A percentile compares a stretch with the other conserved stretches of the same genome.
Evolutionary conservation across 495 filamentous ascomycete genomes (phyloP).

Genomic region (Neurospora hispaniola): DNA sequence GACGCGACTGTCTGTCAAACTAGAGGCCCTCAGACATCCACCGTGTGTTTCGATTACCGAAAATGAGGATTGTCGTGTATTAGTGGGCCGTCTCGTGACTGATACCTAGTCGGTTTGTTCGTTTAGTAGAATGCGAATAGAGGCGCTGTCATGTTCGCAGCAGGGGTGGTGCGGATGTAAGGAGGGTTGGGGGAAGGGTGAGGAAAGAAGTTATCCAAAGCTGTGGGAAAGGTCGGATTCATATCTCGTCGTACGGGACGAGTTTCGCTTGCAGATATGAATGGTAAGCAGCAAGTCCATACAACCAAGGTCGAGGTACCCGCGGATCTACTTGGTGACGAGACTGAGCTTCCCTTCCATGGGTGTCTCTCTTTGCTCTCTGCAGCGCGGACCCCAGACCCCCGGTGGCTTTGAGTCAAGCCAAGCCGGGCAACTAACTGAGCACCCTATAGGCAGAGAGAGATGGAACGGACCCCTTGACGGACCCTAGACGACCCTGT

Average conservation of each 20-base stretch:
- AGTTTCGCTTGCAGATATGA: conserved; percentile 9
- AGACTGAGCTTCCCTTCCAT: not conserved
- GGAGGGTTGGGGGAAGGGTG: conserved; percentile 5
- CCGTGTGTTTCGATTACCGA: not conserved
- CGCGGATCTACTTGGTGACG: not conserved
- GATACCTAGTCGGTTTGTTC: not conserved
- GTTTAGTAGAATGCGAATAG: not conserved
- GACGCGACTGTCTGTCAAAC: not conserved
- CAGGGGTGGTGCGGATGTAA: not conserved
- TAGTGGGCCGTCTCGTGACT: not conserved
- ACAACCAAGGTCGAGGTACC: not conserved
- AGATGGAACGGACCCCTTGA: not conserved
- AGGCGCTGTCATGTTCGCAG: not conserved
- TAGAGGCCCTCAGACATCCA: not conserved
- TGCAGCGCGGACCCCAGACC: not conserved
- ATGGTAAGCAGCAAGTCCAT: not conserved
- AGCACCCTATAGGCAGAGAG: not conserved
- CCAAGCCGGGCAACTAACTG: not conserved
- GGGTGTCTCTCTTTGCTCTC: not conserved
- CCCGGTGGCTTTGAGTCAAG: not conserved
- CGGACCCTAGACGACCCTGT: not conserved
- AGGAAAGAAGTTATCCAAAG: conserved; percentile 14
- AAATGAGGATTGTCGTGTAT: not conserved
- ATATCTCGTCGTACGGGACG: conserved; percentile 18
- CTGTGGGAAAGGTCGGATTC: conserved; percentile 23